Evolutionary conservation across 2,329 filamentous ascomycete genomes (phyloP), one percentile per base, ranked within the genome.

Genomic region (Aspergillus sp.): DNA sequence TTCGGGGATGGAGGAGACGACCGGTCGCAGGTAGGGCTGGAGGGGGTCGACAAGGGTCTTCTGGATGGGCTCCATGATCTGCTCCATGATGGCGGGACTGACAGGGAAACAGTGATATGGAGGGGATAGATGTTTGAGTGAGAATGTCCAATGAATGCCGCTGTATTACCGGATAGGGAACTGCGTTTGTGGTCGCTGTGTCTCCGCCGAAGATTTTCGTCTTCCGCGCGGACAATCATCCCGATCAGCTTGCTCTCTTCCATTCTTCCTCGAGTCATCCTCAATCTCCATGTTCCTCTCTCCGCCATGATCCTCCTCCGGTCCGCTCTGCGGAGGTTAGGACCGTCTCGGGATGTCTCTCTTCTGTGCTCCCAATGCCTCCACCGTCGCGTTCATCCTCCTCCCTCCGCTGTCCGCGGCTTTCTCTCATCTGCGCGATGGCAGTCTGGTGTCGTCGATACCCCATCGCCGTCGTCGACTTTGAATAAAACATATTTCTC

Each of bases 1-100:
- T 32, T 77, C 76, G 17, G 91, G 92, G 47, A 94, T 83, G 67
- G 82, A 85, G 64, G 84, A 81, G 47, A 88, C 89, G 66, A 92
- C 79, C 53, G 88, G 87, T 64, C 77, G 78, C 65, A 90, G 78
- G 59, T 69, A 63, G 0, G 74, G 74, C 58, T 76, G 73, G 52
- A 77, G 71, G 30, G 75, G 75, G 20, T 70, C 62, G 45, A 77
- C 58, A 19, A 77, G 59, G 33, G 63, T 61, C 14, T 65, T 66
- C 56, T 77, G 74, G 44, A 77, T 56, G 24, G 65, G 61, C 49
- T 76, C 73, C 74, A 76, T 76, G 56, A 10, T 63, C 30, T 22
- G 32, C 19, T n/a, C 11, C 35, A 38, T 45, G 24, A 9, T 45
- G 22, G 22, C 38, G 16, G 13, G 6, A 22, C 40, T 36, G 14